A percentile compares a stretch with the other conserved stretches of the same genome.
These are phyloP conservation scores for Neohortaea acidophila DNA, from an alignment of 495 filamentous ascomycete species.

Conservation along the genomic window DNA sequence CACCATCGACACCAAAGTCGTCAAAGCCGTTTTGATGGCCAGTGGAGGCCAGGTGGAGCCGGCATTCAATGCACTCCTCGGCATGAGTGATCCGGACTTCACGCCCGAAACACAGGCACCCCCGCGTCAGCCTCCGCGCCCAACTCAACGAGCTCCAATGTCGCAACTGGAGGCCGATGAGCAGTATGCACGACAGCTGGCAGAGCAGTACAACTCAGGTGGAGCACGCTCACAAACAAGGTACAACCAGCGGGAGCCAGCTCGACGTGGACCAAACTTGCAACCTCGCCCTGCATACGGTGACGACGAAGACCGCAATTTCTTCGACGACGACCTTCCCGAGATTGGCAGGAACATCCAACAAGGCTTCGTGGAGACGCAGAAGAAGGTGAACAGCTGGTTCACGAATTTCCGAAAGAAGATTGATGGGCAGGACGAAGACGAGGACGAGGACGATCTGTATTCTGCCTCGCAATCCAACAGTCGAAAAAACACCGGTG, in stretches of 20 bases:
- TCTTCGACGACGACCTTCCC: slow-evolving; percentile 91
- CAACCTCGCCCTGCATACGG: slow-evolving; percentile 28
- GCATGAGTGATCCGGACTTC: slow-evolving; percentile 78
- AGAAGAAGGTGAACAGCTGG: slow-evolving; percentile 85
- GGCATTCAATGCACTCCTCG: slow-evolving; percentile 87
- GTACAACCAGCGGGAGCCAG: slow-evolving; percentile 36
- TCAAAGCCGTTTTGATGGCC: slow-evolving; percentile 76
- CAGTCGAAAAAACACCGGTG: not conserved
- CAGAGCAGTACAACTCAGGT: slow-evolving; percentile 66
- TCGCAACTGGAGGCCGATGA: slow-evolving; percentile 81
- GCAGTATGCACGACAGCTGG: slow-evolving; percentile 81
- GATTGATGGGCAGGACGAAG: slow-evolving; percentile 68
- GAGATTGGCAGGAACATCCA: slow-evolving; percentile 84
- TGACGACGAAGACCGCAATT: slow-evolving; percentile 53
- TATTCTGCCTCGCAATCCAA: slow-evolving; percentile 13
- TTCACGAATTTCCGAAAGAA: slow-evolving; percentile 77
- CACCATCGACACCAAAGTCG: slow-evolving; percentile 58
- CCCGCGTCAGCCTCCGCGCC: slow-evolving; percentile 27
- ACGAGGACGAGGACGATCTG: slow-evolving; percentile 36
- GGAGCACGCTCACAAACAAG: slow-evolving; percentile 11
- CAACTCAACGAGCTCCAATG: slow-evolving; percentile 31
- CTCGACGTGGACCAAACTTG: slow-evolving; percentile 21
- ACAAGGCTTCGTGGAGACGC: slow-evolving; percentile 90
- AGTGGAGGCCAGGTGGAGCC: slow-evolving; percentile 81
- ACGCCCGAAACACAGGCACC: slow-evolving; percentile 42